phyloP scores from a whole-genome alignment of 257 asterid genomes.

The Cordia subcordata region DNA sequence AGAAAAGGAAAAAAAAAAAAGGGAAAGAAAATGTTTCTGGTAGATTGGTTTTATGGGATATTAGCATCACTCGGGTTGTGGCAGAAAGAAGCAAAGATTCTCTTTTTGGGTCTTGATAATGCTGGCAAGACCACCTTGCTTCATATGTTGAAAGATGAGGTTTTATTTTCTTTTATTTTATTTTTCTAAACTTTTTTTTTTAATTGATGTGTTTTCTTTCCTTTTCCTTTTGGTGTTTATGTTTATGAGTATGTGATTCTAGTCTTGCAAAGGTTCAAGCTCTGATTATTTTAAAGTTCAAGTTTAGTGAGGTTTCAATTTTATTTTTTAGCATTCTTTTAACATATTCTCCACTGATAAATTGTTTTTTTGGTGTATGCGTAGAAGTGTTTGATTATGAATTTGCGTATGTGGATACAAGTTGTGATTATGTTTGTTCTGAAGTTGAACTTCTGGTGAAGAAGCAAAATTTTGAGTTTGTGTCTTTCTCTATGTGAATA shows the following conservation, averaged over 20 bases:
- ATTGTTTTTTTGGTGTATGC: too few species aligned
- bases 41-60: constrained; percentile 47
- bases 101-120: constrained; percentile 52
- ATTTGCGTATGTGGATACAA: too few species aligned
- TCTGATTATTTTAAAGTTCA: too few species aligned
- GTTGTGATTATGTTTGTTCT: too few species aligned
- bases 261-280: not conserved
- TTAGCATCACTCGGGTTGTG: constrained; percentile 34
- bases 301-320: too few species aligned
- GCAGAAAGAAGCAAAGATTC: constrained; percentile 46
- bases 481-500: too few species aligned
- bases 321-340: too few species aligned
- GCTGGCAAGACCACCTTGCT: constrained; percentile 55
- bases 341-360: too few species aligned
- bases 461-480: too few species aligned
- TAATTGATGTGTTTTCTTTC: not conserved
- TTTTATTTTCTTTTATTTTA: not conserved
- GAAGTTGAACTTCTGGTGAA: too few species aligned
- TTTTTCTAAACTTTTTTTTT: not conserved
- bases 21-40: constrained; percentile 27
- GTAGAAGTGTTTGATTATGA: too few species aligned
- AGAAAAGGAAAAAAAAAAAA: not conserved
- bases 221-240: not conserved
- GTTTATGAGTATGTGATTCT: too few species aligned
- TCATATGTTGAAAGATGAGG: constrained; percentile 49